Percentiles rank a stretch among this genome's conserved stretches.
Conservation (phyloP, 1,284 basidiomycete genomes). For the Athelia sp. region DNA sequence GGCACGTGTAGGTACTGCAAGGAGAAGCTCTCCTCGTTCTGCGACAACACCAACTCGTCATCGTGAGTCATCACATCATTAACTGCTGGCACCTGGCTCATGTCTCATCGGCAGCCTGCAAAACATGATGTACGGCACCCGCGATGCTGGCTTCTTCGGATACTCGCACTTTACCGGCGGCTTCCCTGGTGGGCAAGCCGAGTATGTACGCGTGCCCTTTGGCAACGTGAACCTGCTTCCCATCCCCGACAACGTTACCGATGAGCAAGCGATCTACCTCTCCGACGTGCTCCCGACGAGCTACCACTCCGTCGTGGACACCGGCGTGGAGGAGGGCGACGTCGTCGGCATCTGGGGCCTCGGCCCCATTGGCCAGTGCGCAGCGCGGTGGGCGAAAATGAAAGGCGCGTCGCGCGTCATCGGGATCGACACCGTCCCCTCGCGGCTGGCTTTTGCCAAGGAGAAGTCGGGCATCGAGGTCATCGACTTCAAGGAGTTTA, state of each 20-base stretch:
- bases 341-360: slow-evolving; percentile 66
- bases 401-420: slow-evolving; percentile 73
- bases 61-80: slow-evolving; percentile 31
- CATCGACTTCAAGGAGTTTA: slow-evolving; percentile 57
- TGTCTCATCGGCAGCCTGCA: slow-evolving; percentile 33
- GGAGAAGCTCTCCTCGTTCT: slow-evolving; percentile 68
- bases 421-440: slow-evolving; percentile 62
- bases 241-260: slow-evolving; percentile 60
- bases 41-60: slow-evolving; percentile 67
- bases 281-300: slow-evolving; percentile 71
- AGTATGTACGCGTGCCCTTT: slow-evolving; percentile 65
- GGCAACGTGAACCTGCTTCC: slow-evolving; percentile 69
- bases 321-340: slow-evolving; percentile 61
- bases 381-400: slow-evolving; percentile 56
- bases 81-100: slow-evolving; percentile 2
- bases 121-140: slow-evolving; percentile 65
- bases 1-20: slow-evolving; percentile 73
- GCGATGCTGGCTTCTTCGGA: slow-evolving; percentile 71
- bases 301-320: slow-evolving; percentile 72
- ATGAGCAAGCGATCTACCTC: slow-evolving; percentile 62
- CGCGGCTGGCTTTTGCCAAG: slow-evolving; percentile 57
- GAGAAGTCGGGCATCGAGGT: slow-evolving; percentile 54
- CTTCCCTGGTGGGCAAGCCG: slow-evolving; percentile 67
- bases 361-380: slow-evolving; percentile 61
- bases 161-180: slow-evolving; percentile 75